Evolutionary conservation across 108 stramenopile species (phyloP), one percentile per base, ranked within the genome.

Genomic region (Skeletonema costatum): DNA sequence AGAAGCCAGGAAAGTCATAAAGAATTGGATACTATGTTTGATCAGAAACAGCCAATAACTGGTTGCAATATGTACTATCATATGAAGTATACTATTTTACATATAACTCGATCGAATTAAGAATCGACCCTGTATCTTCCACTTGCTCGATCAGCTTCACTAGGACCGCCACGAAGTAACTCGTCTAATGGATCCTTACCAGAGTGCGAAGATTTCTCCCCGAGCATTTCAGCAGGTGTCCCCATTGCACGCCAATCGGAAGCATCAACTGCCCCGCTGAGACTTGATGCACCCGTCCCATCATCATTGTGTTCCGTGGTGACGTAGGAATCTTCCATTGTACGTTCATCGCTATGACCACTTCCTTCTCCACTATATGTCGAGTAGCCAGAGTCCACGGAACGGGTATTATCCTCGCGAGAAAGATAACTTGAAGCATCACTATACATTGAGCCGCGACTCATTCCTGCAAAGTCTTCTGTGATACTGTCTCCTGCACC

Each of bases 241-340:
- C 60, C 61, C 60, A 63, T 41, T 32, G 71, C 71, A 32, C 62
- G 71, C 71, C 71, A 73, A 51, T 73, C 62, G 10, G 44, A 33
- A 48, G 71, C 60, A 48, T 73, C 71, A 32, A 73, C 46, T 13
- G 71, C 60, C 25, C 62, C 60, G 4, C 68, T 32, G 33, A 31
- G 50, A 44, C 42, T 30, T 68, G 42, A 30, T 14, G 46, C 30
- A 11, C 9, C 21, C 4, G 77, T 64, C 13, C 58, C 64, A 66
- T 60, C 48, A 21, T 62, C 65, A 66, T 35, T 73, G 41, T 71
- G 38, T 9, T 29, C 44, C 5, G 71, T 46, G 68, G 39, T 41
- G 31, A 13, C 59, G 41, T 65, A 78, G 33, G 19, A 69, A 77
- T 31, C n/a, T 1, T 42, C 41, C 48, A 8, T 61, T 13, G 53